Evolutionary conservation across 1,139 yeast species (phyloP), one percentile per base, ranked within the genome.

Genomic region (Candida sanyaensis): DNA sequence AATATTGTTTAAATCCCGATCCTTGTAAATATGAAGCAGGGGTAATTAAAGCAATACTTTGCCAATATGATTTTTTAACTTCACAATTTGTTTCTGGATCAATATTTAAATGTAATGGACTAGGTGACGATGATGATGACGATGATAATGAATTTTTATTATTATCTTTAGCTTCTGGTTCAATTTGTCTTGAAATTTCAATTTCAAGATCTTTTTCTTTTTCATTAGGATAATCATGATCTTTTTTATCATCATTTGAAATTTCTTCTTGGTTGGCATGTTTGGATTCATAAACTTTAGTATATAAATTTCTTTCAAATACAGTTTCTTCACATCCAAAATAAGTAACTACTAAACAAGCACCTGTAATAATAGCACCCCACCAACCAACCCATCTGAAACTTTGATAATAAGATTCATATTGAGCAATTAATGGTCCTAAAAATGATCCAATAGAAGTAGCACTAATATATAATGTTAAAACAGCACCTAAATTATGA

Each of bases 381-480:
- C 80, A 68, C 85, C 89, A 87, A 27, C 96, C 95, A 21, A 88
- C 92, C 96, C 96, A 88, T 56, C 90, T 75, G 66, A 88, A 88
- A 41, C 46, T 29, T 44, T 43, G 43, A 29, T 34, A 31, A 11
- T 34, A 37, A 7, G 81, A 76, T 45, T 79, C 75, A 51, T 75
- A 65, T 44, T 80, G 75, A 6, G 86, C 78, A 53, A 88, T 83
- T 57, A 84, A 80, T 23, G 91, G 91, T 30, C 93, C 95, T 54
- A 88, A 77, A 53, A 89, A 88, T 1, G 96, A 84, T 44, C 96
- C 96, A 13, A 86, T 80, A 8, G 95, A 85, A 1, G 92, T 88
- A 13, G 92, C 84, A 69, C 88, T 63, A 54, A 89, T 87, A 69
- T 89, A 89, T n/a, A 85, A 75, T 1, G 95, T 88, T 63, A 89